Conservation (phyloP, 73 alveolate genomes). For the Tetrahymena borealis region DNA sequence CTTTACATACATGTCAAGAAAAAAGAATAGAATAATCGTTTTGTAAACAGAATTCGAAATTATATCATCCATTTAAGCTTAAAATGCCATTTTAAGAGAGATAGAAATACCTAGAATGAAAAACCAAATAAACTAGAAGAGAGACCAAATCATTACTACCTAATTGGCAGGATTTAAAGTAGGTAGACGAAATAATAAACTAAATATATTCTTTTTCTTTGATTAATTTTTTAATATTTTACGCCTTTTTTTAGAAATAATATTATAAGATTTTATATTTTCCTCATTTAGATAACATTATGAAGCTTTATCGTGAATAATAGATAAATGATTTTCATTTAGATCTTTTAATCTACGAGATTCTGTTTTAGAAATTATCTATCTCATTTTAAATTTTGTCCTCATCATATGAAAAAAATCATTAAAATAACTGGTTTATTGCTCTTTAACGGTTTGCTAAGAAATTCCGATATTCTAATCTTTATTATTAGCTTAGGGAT, state of each 20-base stretch:
- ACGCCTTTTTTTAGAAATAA: background rate
- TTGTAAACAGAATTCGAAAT: background rate
- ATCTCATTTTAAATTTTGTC: background rate
- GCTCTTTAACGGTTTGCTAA: too few species aligned
- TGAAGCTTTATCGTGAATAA: background rate
- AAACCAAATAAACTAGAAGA: background rate
- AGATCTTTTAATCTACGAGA: background rate
- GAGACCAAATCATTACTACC: background rate
- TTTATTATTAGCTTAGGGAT: background rate
- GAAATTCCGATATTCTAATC: background rate
- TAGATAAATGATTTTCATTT: background rate
- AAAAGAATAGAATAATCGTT: background rate
- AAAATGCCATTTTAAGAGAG: background rate
- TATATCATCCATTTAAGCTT: background rate
- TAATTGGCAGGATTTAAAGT: background rate
- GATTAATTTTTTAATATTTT: too few species aligned
- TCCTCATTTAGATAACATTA: background rate
- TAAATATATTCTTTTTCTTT: background rate
- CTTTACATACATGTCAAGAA: background rate
- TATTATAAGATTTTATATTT: background rate
- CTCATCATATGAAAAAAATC: conserved; percentile 1
- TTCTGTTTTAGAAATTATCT: background rate
- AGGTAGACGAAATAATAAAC: background rate
- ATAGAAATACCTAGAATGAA: background rate
- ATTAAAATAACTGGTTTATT: background rate